phyloP scores from a whole-genome alignment of 2,329 filamentous ascomycete genomes.

The Ceratocystis lukuohia region DNA sequence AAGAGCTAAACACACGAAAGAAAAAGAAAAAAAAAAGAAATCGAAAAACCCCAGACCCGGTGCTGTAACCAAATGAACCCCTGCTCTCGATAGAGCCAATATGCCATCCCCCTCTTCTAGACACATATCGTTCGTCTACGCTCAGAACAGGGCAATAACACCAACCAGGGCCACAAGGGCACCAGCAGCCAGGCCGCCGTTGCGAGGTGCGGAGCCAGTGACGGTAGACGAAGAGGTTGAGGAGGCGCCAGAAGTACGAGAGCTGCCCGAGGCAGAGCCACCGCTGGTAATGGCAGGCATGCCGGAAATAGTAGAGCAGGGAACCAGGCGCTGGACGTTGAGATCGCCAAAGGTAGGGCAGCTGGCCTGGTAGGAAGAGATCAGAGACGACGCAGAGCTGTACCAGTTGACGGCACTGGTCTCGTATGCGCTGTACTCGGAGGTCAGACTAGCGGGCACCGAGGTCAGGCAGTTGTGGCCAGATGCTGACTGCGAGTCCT shows the following conservation, averaged over 20 bases:
- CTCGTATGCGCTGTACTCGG: slow-evolving; percentile 26
- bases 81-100: not conserved
- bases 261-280: not conserved
- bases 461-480: slow-evolving; percentile 27
- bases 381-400: slow-evolving; percentile 23
- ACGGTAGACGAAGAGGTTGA: not conserved
- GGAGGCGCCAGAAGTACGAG: not conserved
- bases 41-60: not conserved
- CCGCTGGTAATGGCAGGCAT: not conserved
- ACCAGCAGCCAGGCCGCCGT: slow-evolving; percentile 21
- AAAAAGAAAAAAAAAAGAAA: not conserved
- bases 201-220: not conserved
- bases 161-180: slow-evolving; percentile 24
- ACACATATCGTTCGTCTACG: not conserved
- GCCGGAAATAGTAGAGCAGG: slow-evolving; percentile 16
- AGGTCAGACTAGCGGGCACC: slow-evolving; percentile 25
- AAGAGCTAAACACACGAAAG: not conserved
- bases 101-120: not conserved
- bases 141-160: slow-evolving; percentile 22
- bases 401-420: slow-evolving; percentile 26
- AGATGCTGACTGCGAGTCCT: slow-evolving; percentile 22
- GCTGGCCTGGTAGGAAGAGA: slow-evolving; percentile 6
- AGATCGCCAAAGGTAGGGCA: slow-evolving; percentile 14
- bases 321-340: slow-evolving; percentile 1
- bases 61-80: not conserved